Evolutionary conservation across 2,329 filamentous ascomycete genomes (phyloP).

Genomic region (Chaetomium sp.): DNA sequence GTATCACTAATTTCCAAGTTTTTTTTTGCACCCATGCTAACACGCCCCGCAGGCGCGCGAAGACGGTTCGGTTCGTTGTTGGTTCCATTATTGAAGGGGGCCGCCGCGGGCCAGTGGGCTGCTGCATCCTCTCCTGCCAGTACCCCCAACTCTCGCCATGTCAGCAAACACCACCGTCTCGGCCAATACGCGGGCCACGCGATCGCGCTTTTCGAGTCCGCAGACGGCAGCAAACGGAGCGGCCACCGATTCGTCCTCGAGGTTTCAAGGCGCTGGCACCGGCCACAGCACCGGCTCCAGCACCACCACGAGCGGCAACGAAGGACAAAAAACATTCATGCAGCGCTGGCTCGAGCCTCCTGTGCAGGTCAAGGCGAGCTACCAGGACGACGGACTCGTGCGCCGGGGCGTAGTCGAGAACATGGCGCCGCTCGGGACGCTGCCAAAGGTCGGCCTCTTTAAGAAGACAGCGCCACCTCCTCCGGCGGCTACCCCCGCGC

Average conservation of each 20-base stretch:
- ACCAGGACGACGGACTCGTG: conserved; percentile 74
- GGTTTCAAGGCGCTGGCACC: conserved; percentile 13
- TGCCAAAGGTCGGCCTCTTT: conserved; percentile 65
- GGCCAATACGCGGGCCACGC: conserved; percentile 52
- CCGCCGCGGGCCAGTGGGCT: conserved; percentile 25
- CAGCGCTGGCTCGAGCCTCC: conserved; percentile 61
- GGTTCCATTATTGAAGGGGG: conserved; percentile 35
- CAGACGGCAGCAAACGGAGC: conserved; percentile 42
- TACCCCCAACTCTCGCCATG: conserved; percentile 27
- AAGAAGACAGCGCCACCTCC: conserved; percentile 48
- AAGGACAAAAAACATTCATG: conserved; percentile 54
- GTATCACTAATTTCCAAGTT: background rate
- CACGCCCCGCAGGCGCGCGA: conserved; percentile 35
- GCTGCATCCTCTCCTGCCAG: conserved; percentile 19
- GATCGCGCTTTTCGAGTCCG: conserved; percentile 62
- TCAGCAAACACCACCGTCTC: conserved; percentile 42
- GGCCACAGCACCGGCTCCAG: conserved; percentile 29
- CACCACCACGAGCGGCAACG: conserved; percentile 35
- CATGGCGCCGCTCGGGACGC: conserved; percentile 78
- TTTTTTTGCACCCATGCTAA: conserved; percentile 32
- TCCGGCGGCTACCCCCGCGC: conserved; percentile 26
- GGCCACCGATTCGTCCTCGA: conserved; percentile 30
- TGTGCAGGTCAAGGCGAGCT: conserved; percentile 67
- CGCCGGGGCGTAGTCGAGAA: conserved; percentile 76
- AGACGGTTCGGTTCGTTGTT: conserved; percentile 24